Evolutionary conservation across 2,329 filamentous ascomycete species (phyloP).

Genomic region (Hypomyces perniciosus): DNA sequence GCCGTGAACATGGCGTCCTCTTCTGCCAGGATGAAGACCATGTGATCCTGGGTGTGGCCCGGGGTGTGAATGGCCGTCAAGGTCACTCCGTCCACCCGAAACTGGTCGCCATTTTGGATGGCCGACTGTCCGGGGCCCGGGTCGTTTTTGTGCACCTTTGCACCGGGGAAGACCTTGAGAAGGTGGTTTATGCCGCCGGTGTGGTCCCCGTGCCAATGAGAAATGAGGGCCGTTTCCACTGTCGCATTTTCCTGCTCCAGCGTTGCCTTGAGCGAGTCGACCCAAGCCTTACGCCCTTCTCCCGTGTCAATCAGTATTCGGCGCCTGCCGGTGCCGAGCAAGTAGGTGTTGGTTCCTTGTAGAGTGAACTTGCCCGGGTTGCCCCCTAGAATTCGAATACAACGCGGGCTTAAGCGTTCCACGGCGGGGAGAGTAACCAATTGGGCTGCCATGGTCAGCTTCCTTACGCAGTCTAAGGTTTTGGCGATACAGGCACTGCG

Average conservation of each 20-base stretch:
- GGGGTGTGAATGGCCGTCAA: constrained; percentile 56
- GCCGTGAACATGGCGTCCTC: constrained; percentile 81
- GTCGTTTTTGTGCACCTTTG: constrained; percentile 60
- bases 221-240: constrained; percentile 67
- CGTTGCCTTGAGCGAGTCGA: constrained; percentile 55
- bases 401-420: constrained; percentile 68
- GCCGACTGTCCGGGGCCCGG: constrained; percentile 44
- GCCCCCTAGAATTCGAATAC: constrained; percentile 79
- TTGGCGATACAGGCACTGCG: too few relatives aligned
- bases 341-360: constrained; percentile 89
- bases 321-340: constrained; percentile 67
- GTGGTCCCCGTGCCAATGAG: constrained; percentile 92
- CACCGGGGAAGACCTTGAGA: constrained; percentile 54
- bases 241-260: constrained; percentile 62
- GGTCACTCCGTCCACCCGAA: constrained; percentile 55
- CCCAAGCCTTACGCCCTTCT: constrained; percentile 73
- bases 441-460: not conserved
- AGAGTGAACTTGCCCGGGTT: constrained; percentile 80
- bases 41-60: constrained; percentile 77
- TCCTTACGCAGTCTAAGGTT: too few relatives aligned
- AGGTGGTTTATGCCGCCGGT: constrained; percentile 69
- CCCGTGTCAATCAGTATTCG: constrained; percentile 88
- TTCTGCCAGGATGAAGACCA: constrained; percentile 70
- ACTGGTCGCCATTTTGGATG: constrained; percentile 46
- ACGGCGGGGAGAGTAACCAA: constrained; percentile 64